phyloP scores from a whole-genome alignment of 306 rosid species.

The Pachyrhizus erosus region DNA sequence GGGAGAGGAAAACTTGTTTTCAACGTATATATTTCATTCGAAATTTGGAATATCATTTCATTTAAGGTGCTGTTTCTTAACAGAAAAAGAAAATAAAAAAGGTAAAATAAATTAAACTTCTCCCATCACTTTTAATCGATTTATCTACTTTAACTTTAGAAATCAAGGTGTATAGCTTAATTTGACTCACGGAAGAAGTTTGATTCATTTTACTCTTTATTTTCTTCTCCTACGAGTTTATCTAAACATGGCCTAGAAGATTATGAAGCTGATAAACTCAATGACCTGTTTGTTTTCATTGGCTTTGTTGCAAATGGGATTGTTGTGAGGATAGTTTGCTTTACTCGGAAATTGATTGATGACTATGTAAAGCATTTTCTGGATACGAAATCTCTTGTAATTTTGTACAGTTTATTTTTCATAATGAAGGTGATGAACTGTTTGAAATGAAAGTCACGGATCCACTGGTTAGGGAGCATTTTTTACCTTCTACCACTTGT shows the following conservation, averaged over 20 bases:
- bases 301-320: conserved; percentile 17
- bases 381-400: not conserved
- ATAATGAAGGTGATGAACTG: not conserved
- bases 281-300: conserved; percentile 3
- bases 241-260: not conserved
- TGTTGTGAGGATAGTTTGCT: not conserved
- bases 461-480: not conserved
- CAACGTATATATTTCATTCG: no score
- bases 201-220: not conserved
- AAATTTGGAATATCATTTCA: not conserved
- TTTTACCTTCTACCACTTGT: not conserved
- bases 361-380: conserved; percentile 18
- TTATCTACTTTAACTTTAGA: not conserved
- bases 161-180: no score
- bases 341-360: not conserved
- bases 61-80: not conserved
- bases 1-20: no score
- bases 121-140: not conserved
- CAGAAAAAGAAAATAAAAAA: not conserved
- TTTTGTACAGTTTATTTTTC: not conserved
- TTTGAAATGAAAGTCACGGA: not conserved
- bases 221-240: not conserved
- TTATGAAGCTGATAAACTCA: not conserved
- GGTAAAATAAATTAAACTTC: not conserved
- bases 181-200: not conserved